Base-by-base conservation (phyloP, 2,329 filamentous ascomycete genomes). In the Teratosphaeria pseudoeucalypti region DNA sequence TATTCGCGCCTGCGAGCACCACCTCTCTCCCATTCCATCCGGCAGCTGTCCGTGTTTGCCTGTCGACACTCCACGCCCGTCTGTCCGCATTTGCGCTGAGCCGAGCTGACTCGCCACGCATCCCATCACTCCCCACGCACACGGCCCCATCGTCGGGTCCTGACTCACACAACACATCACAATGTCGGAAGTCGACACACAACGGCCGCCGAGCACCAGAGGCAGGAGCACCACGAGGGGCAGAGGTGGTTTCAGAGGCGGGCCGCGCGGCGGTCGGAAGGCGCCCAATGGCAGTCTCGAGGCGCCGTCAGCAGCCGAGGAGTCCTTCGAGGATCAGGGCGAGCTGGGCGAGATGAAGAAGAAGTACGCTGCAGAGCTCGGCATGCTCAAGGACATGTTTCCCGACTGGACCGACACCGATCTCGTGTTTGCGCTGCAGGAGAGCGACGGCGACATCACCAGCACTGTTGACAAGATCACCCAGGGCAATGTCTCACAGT, bases 351-450 rank as follows among this genome's bases (percentile, higher is more conserved):
- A 95, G 77, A 85, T 97, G 73, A 95, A 95, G 83, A 91, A 90
- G 81, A 86, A 89, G 75, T 94, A 95, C 73, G 83, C 88, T 70
- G 79, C 80, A 71, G 89, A 92, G 78, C 83, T 96, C 68, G 81
- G 81, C 63, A 85, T 87, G 70, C 85, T 99, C 74, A 91, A 90
- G 78, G 92, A 96, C 75, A 86, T 97, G 79, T 96, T 96, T 79
- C 85, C 90, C 61, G 88, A 91, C 76, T 97, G 92, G 94, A 92
- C 91, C 68, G 90, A 96, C 71, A 90, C 92, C 75, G 92, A 97
- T 75, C 85, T 97, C 64, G 85, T 97, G 65, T 94, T 94, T 74
- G 92, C 92, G 63, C 82, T 99, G 61, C 85, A 95, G 75, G 94
- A 99, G 79, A 88, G 87, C 59, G 83, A 89, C 69, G 89, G 89